These are phyloP conservation scores for Ulota crispa DNA, from an alignment of 225 moss, liverwort and hornwort genomes.

Conservation along the genomic window DNA sequence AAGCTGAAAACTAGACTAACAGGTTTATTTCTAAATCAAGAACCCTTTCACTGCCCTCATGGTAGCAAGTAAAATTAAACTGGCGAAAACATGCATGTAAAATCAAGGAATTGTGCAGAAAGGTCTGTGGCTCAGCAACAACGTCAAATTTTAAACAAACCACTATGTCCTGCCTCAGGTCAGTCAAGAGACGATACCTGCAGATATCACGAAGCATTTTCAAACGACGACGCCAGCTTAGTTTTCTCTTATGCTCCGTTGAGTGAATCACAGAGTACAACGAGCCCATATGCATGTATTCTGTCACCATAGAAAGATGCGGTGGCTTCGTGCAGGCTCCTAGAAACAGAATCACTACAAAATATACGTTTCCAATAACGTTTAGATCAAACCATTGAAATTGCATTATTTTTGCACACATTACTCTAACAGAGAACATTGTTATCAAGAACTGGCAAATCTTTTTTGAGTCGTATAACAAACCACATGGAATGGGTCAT, in stretches of 20 bases:
- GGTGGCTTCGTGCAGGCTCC: conserved; percentile 98
- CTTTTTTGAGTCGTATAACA: background rate
- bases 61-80: background rate
- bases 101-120: background rate
- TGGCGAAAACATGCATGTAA: background rate
- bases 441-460: conserved; percentile 1
- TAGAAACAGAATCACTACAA: conserved; percentile 91
- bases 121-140: background rate
- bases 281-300: conserved; percentile 96
- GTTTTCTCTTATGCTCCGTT: conserved; percentile 79
- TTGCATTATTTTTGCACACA: background rate
- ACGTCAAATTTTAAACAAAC: background rate
- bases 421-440: background rate
- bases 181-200: conserved; percentile 56
- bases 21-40: background rate
- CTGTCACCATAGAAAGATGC: conserved; percentile 97
- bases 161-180: background rate
- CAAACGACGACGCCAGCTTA: conserved; percentile 94
- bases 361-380: conserved; percentile 23
- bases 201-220: conserved; percentile 99
- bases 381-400: conserved; percentile 6
- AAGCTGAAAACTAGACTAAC: background rate
- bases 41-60: background rate
- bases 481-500: conserved; percentile 28
- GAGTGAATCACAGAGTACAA: conserved; percentile 86